Evolutionary conservation across 2,329 filamentous ascomycete species (phyloP).

Genomic region (Monosporascus sp.): DNA sequence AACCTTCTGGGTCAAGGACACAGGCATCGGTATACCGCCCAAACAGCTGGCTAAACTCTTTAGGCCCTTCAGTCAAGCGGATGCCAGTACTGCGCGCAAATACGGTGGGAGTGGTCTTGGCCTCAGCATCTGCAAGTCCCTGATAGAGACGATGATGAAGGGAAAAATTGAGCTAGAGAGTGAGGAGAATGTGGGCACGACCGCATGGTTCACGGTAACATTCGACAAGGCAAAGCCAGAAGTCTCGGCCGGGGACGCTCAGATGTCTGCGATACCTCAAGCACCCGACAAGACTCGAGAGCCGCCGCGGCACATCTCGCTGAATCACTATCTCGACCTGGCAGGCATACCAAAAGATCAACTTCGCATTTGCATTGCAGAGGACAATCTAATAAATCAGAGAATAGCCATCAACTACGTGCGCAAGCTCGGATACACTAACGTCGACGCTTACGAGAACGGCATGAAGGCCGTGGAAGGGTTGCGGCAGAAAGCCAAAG

Average conservation of each 20-base stretch:
- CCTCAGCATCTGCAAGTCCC: slow-evolving; percentile 88
- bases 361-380: slow-evolving; percentile 84
- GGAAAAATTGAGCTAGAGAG: slow-evolving; percentile 81
- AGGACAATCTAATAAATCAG: slow-evolving; percentile 93
- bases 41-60: slow-evolving; percentile 83
- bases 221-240: slow-evolving; percentile 75
- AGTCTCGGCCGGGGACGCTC: slow-evolving; percentile 52
- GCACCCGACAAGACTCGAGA: slow-evolving; percentile 28
- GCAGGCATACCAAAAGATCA: slow-evolving; percentile 70
- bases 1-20: slow-evolving; percentile 83
- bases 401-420: slow-evolving; percentile 92
- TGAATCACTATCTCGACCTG: slow-evolving; percentile 57
- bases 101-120: slow-evolving; percentile 91
- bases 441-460: slow-evolving; percentile 84
- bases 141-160: slow-evolving; percentile 89
- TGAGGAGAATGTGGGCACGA: slow-evolving; percentile 64
- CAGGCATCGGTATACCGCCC: slow-evolving; percentile 83
- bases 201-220: slow-evolving; percentile 72
- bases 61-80: slow-evolving; percentile 87
- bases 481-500: slow-evolving; percentile 65
- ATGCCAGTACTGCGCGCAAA: slow-evolving; percentile 82
- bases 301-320: slow-evolving; percentile 25
- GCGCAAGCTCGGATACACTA: slow-evolving; percentile 73
- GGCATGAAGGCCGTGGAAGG: slow-evolving; percentile 85
- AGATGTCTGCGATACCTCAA: slow-evolving; percentile 37